Evolutionary conservation across 371 early-diverging fungal genomes (phyloP), one percentile per base, ranked within the genome.

Genomic region (Umbelopsis sp.): DNA sequence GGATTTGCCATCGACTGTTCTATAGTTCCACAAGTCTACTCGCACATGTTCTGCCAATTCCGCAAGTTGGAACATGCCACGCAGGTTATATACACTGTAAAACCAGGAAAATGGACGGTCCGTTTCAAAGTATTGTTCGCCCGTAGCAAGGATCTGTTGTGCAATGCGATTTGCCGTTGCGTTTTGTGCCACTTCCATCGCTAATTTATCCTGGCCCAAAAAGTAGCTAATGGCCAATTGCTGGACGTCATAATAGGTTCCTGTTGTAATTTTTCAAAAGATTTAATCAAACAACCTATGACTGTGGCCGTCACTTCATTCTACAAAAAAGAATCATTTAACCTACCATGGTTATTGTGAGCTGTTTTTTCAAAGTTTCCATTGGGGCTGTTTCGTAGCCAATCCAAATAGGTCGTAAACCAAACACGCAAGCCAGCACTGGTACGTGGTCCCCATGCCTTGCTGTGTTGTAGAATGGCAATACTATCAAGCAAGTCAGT

Each of bases 321-420:
- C 14, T 25, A 16, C 14, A 3, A 50, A 20, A 3, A 3, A 37
- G 14, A 22, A 48, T 22, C 45, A 18, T 29, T 35, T 4, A 48
- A 16, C 48, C 6, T 80, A 66, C 84, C 88, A 41, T 86, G 88
- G 68, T 85, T 84, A 67, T 86, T 83, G 66, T 77, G 67, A 10
- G 78, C 66, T n/a, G 65, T 50, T 8, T 69, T 63, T 62, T 85
- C 86, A 63, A 68, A 63, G 44, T 72, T 65, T n/a, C 82, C 87
- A 46, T 80, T 70, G 5, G 74, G 72, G 18, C 81, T 81, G 1
- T 75, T 74, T 22, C 73, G 73, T 2, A 87, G 75, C 87, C 87
- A 87, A 12, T 68, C 50, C 16, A 76, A 68, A 70, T 85, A 87
- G n/a, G 70, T 68, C 0, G 71, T 66, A 63, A 81, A 76, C 87